A percentile compares a stretch with the other conserved stretches of the same genome.
Conservation (phyloP, 306 rosid genomes). For the Cicer cuneatum region DNA sequence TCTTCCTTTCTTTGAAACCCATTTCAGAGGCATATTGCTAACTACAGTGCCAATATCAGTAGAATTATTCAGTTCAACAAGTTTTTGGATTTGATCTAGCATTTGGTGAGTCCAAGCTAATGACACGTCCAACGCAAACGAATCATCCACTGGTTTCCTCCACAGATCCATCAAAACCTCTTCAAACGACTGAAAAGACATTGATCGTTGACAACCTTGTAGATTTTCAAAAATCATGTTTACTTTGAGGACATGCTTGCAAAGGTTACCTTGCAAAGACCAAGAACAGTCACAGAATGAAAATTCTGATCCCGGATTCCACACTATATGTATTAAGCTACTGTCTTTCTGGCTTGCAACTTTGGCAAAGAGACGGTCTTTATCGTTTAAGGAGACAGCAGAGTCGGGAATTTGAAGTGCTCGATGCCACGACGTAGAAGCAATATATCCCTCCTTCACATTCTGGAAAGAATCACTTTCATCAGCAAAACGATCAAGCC, state of each 20-base stretch:
- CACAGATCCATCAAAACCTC: slow-evolving; percentile 61
- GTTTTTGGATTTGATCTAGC: slow-evolving; percentile 76
- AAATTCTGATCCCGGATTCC: slow-evolving; percentile 95
- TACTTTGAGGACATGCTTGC: slow-evolving; percentile 91
- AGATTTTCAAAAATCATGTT: slow-evolving; percentile 67
- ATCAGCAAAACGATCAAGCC: slow-evolving; percentile 91
- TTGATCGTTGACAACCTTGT: slow-evolving; percentile 58
- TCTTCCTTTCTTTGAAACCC: slow-evolving; percentile 51
- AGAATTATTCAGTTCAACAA: slow-evolving; percentile 67
- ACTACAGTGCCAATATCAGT: slow-evolving; percentile 67
- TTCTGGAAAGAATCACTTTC: slow-evolving; percentile 91
- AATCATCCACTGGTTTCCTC: slow-evolving; percentile 74
- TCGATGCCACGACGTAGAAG: slow-evolving; percentile 93
- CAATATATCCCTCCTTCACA: slow-evolving; percentile 83
- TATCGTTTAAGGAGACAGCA: slow-evolving; percentile 67
- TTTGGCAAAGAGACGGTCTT: slow-evolving; percentile 69
- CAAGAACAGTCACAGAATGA: slow-evolving; percentile 74
- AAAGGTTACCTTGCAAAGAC: slow-evolving; percentile 81
- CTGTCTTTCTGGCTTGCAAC: slow-evolving; percentile 76
- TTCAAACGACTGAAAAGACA: slow-evolving; percentile 76
- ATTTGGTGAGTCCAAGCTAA: slow-evolving; percentile 84
- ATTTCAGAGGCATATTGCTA: slow-evolving; percentile 70
- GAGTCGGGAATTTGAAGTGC: slow-evolving; percentile 81
- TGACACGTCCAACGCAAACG: slow-evolving; percentile 68
- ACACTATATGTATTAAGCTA: slow-evolving; percentile 60